A percentile compares a stretch with the other conserved stretches of the same genome.
Conservation (phyloP, 169 alveolate species). For the Babesia caballi region DNA sequence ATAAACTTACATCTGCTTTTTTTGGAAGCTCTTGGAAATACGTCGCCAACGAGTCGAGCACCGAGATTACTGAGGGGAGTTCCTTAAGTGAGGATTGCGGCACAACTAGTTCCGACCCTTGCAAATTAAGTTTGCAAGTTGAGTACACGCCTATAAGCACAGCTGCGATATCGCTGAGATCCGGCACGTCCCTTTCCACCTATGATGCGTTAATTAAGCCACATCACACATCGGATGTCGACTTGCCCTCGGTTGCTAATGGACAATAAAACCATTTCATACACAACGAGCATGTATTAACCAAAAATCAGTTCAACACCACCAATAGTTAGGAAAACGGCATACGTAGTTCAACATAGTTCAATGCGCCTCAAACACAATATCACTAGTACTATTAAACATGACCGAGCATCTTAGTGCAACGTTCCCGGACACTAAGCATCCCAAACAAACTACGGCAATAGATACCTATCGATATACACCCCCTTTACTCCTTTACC, state of each 20-base stretch:
- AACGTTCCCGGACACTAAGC: too few relatives aligned
- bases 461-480: too few relatives aligned
- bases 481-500: too few relatives aligned
- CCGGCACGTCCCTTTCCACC: conserved; percentile 56
- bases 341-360: neutral
- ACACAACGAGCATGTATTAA: too few relatives aligned
- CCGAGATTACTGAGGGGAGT: conserved; percentile 29
- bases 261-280: too few relatives aligned
- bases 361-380: too few relatives aligned
- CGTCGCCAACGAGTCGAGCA: neutral
- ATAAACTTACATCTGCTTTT: conserved; percentile 21
- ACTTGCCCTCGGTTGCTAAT: neutral
- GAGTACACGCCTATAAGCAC: conserved; percentile 55
- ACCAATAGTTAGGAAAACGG: too few relatives aligned
- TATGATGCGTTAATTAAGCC: neutral
- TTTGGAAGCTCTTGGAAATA: conserved; percentile 15
- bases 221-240: neutral
- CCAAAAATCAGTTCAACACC: too few relatives aligned
- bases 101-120: conserved; percentile 50
- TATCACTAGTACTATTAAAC: too few relatives aligned
- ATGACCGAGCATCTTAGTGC: too few relatives aligned
- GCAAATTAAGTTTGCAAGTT: conserved; percentile 32
- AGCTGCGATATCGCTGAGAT: conserved; percentile 51
- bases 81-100: conserved; percentile 55
- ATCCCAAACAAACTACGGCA: too few relatives aligned